A percentile compares a stretch with the other conserved stretches of the same genome.
Conservation (phyloP, 1,284 basidiomycete species). For the Pterulicium gracile region DNA sequence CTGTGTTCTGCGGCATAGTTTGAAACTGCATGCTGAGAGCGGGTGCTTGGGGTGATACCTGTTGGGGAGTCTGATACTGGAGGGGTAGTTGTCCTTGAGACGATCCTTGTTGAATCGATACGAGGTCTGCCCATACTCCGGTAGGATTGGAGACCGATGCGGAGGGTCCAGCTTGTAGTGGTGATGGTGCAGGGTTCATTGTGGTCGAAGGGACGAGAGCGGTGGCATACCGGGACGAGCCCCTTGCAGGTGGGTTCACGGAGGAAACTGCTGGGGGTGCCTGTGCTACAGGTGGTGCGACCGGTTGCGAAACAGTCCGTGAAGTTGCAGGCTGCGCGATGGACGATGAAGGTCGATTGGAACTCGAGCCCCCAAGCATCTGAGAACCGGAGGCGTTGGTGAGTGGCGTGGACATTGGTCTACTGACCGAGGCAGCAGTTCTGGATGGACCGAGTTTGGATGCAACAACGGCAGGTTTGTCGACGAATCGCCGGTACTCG, state of each 20-base stretch:
- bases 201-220: too few species aligned
- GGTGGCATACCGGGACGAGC: background rate
- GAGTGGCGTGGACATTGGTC: constrained; percentile 3
- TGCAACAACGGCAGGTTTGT: constrained; percentile 30
- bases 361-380: background rate
- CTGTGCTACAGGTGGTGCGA: background rate
- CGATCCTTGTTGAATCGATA: background rate
- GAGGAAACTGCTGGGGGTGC: too few species aligned
- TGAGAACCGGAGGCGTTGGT: constrained; percentile 6
- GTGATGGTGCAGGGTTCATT: too few species aligned
- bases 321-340: background rate
- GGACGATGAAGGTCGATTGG: background rate
- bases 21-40: background rate
- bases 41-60: background rate
- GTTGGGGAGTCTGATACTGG: background rate
- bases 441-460: constrained; percentile 38
- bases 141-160: background rate
- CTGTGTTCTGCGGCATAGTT: background rate
- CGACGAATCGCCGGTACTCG: constrained; percentile 56
- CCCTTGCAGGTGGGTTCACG: background rate
- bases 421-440: constrained; percentile 21
- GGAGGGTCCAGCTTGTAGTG: background rate
- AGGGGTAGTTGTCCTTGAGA: background rate
- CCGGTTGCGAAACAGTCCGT: background rate
- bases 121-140: background rate